A percentile compares a stretch with the other conserved stretches of the same genome.
Evolutionary conservation across 148 eudicot genomes (phyloP).

Genomic region (Vaccinium corymbosum): DNA sequence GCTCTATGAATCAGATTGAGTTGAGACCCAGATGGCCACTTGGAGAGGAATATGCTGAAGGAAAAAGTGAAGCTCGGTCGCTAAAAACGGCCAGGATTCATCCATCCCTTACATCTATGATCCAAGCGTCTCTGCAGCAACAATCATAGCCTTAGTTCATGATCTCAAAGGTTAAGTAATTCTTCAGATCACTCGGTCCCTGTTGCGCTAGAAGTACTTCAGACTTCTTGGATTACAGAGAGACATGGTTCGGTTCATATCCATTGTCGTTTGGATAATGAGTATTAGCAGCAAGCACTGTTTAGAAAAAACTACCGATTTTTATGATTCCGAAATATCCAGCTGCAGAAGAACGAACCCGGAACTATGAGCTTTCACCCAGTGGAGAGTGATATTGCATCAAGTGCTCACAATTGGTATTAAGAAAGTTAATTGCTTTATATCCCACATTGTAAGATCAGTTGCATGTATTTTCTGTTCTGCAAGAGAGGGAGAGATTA

Average conservation of each 20-base stretch:
- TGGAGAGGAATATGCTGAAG: slow-evolving; percentile 88
- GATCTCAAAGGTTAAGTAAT: not conserved
- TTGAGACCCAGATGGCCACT: slow-evolving; percentile 93
- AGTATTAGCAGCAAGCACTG: not conserved
- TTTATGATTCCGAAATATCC: not conserved
- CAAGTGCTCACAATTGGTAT: not conserved
- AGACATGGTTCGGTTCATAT: not conserved
- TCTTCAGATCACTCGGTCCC: not conserved
- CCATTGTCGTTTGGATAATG: not conserved
- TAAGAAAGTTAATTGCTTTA: not conserved
- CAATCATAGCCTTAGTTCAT: slow-evolving; percentile 14
- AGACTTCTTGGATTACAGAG: not conserved
- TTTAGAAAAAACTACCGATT: not conserved
- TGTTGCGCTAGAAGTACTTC: not conserved
- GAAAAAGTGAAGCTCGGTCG: slow-evolving; percentile 89
- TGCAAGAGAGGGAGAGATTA: slow-evolving; percentile 41
- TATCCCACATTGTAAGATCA: not conserved
- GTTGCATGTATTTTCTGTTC: not conserved
- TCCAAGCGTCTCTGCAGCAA: slow-evolving; percentile 56
- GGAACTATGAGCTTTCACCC: not conserved
- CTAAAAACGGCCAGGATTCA: slow-evolving; percentile 72
- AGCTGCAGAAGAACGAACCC: not conserved
- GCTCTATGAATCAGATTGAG: slow-evolving; percentile 54
- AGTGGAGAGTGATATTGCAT: not conserved
- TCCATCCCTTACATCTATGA: slow-evolving; percentile 86